Evolutionary conservation across 2,329 filamentous ascomycete genomes (phyloP).

Genomic region (Hymenoscyphus linearis): DNA sequence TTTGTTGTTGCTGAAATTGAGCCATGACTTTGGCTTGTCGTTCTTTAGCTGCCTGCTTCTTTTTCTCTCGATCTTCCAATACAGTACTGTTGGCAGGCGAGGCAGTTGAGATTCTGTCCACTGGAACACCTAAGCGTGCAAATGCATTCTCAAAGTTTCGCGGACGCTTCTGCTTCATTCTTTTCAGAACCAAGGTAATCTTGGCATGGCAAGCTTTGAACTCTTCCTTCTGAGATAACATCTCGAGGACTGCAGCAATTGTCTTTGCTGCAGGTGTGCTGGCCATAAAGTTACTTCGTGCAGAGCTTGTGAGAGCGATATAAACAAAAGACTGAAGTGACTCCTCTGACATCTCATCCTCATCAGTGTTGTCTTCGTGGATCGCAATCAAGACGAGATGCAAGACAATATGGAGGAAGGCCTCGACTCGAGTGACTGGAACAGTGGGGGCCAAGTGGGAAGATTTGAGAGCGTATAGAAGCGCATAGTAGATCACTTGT

Average conservation of each 20-base stretch:
- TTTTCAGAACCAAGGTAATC: conserved; percentile 74
- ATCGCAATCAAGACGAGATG: conserved; percentile 84
- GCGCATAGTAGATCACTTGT: conserved; percentile 82
- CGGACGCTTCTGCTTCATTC: conserved; percentile 79
- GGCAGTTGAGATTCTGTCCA: conserved; percentile 74
- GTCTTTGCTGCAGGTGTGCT: conserved; percentile 53
- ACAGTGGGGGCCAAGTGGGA: conserved; percentile 66
- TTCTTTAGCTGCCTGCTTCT: conserved; percentile 85
- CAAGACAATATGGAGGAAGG: conserved; percentile 84
- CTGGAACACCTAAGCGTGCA: conserved; percentile 55
- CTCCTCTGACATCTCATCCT: conserved; percentile 44
- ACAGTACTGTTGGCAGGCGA: conserved; percentile 65
- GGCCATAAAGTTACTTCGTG: conserved; percentile 55
- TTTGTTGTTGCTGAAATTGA: conserved; percentile 95
- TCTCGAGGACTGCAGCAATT: conserved; percentile 58
- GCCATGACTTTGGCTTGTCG: conserved; percentile 94
- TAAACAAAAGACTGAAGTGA: conserved; percentile 63
- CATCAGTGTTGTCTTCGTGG: conserved; percentile 66
- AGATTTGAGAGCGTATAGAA: conserved; percentile 73
- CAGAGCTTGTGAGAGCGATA: conserved; percentile 60
- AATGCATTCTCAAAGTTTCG: conserved; percentile 66
- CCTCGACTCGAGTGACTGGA: conserved; percentile 77
- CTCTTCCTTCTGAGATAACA: conserved; percentile 61
- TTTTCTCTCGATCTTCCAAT: conserved; percentile 64
- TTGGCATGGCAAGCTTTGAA: conserved; percentile 82